Evolutionary conservation across 2,329 filamentous ascomycete species (phyloP).

Genomic region (Coniochaeta ligniaria): DNA sequence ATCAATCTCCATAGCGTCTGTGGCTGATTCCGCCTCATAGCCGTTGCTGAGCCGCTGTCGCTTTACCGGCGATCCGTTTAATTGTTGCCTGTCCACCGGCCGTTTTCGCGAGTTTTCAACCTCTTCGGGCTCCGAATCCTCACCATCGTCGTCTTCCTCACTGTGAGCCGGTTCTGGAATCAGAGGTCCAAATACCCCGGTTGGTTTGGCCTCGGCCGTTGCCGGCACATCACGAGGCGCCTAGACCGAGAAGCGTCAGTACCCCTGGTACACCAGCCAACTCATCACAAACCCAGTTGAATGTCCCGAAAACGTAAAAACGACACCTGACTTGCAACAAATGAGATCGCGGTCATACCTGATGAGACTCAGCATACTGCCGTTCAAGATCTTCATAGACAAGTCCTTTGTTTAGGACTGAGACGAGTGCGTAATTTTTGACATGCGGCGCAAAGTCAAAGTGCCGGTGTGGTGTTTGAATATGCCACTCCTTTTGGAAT

Average conservation of each 20-base stretch:
- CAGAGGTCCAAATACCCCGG: constrained; percentile 52
- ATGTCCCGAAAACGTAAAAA: not conserved
- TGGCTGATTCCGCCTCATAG: constrained; percentile 33
- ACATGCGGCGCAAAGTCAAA: constrained; percentile 59
- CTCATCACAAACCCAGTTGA: not conserved
- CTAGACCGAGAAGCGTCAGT: constrained; percentile 38
- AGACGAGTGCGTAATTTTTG: constrained; percentile 56
- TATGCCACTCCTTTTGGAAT: constrained; percentile 62
- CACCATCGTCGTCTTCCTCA: constrained; percentile 21
- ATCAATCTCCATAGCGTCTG: constrained; percentile 56
- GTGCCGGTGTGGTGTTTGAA: constrained; percentile 53
- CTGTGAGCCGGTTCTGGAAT: constrained; percentile 35
- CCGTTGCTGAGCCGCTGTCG: constrained; percentile 51
- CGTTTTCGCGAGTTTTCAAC: constrained; percentile 44
- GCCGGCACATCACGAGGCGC: constrained; percentile 39
- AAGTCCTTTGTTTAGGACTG: constrained; percentile 56
- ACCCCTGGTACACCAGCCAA: constrained; percentile 13
- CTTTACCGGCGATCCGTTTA: constrained; percentile 52
- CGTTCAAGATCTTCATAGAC: constrained; percentile 54
- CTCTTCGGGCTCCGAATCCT: constrained; percentile 27
- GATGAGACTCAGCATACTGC: constrained; percentile 28
- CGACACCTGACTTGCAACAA: not conserved
- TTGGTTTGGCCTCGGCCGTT: constrained; percentile 37
- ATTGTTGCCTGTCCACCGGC: constrained; percentile 35
- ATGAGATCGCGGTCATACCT: constrained; percentile 30